A percentile compares a stretch with the other conserved stretches of the same genome.
Evolutionary conservation across 257 asterid species (phyloP).

Genomic region (Solanum megistacrolobum): DNA sequence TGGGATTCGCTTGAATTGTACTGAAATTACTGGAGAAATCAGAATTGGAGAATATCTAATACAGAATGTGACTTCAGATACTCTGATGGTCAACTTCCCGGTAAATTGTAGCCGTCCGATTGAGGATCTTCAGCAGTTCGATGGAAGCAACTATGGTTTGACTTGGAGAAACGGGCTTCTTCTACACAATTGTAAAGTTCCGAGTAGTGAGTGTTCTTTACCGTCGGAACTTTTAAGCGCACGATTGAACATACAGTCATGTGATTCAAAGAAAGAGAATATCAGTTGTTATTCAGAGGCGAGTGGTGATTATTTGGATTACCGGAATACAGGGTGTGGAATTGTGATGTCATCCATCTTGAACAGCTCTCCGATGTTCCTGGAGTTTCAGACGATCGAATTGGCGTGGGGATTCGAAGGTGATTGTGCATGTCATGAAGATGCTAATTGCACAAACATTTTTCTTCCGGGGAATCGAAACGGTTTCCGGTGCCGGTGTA

Average conservation of each 20-base stretch:
- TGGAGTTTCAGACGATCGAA: constrained; percentile 56
- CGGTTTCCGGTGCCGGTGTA: constrained; percentile 60
- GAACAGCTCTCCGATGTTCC: constrained; percentile 14
- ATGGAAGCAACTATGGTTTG: constrained; percentile 27
- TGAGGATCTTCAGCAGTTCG: constrained; percentile 16
- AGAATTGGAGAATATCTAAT: constrained; percentile 30
- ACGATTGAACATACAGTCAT: constrained; percentile 3
- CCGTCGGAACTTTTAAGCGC: background rate
- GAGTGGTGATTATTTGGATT: constrained; percentile 20
- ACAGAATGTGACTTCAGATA: constrained; percentile 41
- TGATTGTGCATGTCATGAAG: constrained; percentile 25
- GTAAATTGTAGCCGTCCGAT: constrained; percentile 46
- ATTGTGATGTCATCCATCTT: constrained; percentile 37
- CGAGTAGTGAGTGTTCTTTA: constrained; percentile 6
- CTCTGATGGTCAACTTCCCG: constrained; percentile 34
- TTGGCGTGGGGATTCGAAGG: constrained; percentile 77
- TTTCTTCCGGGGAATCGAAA: background rate
- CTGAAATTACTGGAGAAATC: constrained; percentile 6
- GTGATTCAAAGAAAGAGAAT: constrained; percentile 5
- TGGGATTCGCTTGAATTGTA: constrained; percentile 34
- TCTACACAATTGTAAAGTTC: constrained; percentile 42
- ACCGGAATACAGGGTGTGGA: constrained; percentile 8
- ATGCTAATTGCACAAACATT: constrained; percentile 29
- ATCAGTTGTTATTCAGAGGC: constrained; percentile 37
- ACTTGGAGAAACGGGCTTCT: constrained; percentile 55